phyloP scores from a whole-genome alignment of 305 asterid species.

The Fraxinus platypoda region DNA sequence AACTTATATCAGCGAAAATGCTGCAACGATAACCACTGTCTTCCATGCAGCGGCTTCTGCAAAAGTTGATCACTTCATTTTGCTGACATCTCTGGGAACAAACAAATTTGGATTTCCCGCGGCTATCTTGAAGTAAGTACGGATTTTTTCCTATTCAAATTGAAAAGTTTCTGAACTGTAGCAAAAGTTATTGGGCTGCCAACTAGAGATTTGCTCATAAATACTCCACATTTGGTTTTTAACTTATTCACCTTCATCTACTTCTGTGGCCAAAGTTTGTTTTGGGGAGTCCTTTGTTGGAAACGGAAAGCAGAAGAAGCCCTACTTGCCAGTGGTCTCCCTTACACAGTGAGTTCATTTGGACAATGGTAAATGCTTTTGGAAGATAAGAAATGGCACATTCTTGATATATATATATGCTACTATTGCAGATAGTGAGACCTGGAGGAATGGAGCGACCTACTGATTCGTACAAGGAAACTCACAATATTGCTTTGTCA shows the following conservation, averaged over 20 bases:
- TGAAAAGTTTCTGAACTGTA: neutral
- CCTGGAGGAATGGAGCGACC: conserved; percentile 99
- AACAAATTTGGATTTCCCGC: conserved; percentile 95
- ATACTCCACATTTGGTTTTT: neutral
- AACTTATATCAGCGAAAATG: neutral
- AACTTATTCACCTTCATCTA: conserved; percentile 8
- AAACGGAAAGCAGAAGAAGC: conserved; percentile 96
- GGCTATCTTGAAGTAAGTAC: conserved; percentile 80
- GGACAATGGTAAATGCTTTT: neutral
- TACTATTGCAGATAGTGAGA: conserved; percentile 70
- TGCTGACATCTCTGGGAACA: conserved; percentile 90
- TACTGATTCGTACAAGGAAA: conserved; percentile 88
- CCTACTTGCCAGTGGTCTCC: conserved; percentile 77
- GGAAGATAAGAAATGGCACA: neutral
- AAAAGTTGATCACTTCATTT: conserved; percentile 70
- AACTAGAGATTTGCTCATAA: neutral
- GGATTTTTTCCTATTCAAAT: neutral
- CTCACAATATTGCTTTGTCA: conserved; percentile 73
- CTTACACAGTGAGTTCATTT: conserved; percentile 67
- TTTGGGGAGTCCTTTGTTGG: conserved; percentile 93
- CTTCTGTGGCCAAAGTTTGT: conserved; percentile 52
- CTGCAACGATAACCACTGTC: conserved; percentile 2
- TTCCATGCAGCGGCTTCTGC: conserved; percentile 76
- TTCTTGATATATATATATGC: neutral
- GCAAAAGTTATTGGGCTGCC: conserved; percentile 13